Percentiles rank a stretch among this genome's conserved stretches.
These are phyloP conservation scores for Quercus rubra DNA, from an alignment of 306 rosid genomes.

Conservation along the genomic window DNA sequence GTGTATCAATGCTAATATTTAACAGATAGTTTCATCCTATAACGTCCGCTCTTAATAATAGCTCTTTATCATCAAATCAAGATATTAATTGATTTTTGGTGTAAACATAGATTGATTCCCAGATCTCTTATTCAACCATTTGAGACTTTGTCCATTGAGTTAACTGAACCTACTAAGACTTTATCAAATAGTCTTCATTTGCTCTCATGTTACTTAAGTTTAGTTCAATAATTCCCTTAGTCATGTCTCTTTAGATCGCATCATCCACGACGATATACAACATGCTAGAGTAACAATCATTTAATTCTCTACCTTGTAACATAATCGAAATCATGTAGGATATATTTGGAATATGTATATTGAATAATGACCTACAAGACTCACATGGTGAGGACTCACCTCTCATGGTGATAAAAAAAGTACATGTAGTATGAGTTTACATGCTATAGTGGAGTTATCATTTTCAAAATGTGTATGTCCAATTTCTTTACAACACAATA, in stretches of 20 bases:
- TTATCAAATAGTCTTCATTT: background rate
- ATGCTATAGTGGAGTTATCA: too few relatives aligned
- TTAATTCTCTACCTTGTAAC: background rate
- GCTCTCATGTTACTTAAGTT: background rate
- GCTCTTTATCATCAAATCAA: too few relatives aligned
- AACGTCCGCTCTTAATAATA: fast-evolving
- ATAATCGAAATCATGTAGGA: too few relatives aligned
- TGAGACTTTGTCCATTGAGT: fast-evolving
- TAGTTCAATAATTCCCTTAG: background rate
- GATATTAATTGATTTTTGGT: fast-evolving
- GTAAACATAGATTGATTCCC: fast-evolving
- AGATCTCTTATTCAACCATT: fast-evolving
- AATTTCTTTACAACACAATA: too few relatives aligned
- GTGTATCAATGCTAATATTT: too few relatives aligned
- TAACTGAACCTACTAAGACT: too few relatives aligned
- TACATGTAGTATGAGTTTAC: too few relatives aligned
- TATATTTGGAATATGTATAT: background rate
- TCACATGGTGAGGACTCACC: background rate
- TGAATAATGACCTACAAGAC: background rate
- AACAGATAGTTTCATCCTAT: too few relatives aligned
- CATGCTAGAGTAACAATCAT: background rate
- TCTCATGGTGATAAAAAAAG: too few relatives aligned
- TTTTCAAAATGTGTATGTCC: too few relatives aligned
- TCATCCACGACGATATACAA: background rate
- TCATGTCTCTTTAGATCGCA: background rate